A percentile compares a stretch with the other conserved stretches of the same genome.
phyloP scores from a whole-genome alignment of 2,329 filamentous ascomycete genomes.

The Aspergillus hiratsukae region DNA sequence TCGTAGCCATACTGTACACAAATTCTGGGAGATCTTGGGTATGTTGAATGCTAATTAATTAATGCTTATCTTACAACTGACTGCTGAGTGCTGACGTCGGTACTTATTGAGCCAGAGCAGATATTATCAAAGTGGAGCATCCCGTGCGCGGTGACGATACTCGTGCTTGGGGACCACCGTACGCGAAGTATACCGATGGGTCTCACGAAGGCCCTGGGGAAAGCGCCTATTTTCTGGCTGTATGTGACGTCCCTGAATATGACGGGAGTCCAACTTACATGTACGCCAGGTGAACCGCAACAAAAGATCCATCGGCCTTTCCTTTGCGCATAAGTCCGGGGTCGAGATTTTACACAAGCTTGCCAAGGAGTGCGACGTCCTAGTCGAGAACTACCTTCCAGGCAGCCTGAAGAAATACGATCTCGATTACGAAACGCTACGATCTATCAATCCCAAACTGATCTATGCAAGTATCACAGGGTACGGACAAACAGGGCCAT shows the following conservation, averaged over 20 bases:
- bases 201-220: conserved; percentile 67
- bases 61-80: not conserved
- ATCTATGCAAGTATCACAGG: conserved; percentile 97
- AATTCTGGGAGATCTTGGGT: conserved; percentile 94
- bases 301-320: conserved; percentile 89
- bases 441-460: conserved; percentile 74
- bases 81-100: not conserved
- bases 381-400: conserved; percentile 96
- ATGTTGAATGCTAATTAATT: conserved; percentile 32
- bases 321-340: conserved; percentile 79
- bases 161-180: conserved; percentile 92
- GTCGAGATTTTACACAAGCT: conserved; percentile 84
- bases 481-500: conserved; percentile 93
- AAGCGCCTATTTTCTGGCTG: conserved; percentile 88
- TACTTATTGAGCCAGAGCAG: conserved; percentile 57
- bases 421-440: conserved; percentile 80
- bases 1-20: conserved; percentile 91
- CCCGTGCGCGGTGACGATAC: conserved; percentile 89
- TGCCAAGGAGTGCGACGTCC: conserved; percentile 77
- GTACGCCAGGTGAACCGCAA: conserved; percentile 77
- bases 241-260: conserved; percentile 40
- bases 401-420: conserved; percentile 83
- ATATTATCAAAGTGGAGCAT: conserved; percentile 97
- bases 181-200: conserved; percentile 68
- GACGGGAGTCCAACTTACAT: conserved; percentile 4